Percentiles rank a stretch among this genome's conserved stretches.
Evolutionary conservation across 495 filamentous ascomycete species (phyloP).

Genomic region (Aspergillus campestris): DNA sequence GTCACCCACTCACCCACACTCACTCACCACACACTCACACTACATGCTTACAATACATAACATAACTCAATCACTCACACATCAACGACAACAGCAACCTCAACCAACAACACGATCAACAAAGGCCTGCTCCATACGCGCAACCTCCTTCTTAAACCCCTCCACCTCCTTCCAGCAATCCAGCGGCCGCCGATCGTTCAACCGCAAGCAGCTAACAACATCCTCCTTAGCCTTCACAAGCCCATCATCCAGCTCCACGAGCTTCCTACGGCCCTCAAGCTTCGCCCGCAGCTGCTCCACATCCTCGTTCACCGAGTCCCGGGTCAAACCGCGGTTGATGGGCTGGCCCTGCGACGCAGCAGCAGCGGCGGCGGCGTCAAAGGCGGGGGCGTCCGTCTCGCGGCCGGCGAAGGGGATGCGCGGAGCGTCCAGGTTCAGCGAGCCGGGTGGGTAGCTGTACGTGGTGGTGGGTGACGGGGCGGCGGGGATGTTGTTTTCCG

Average conservation of each 20-base stretch:
- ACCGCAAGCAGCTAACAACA: slow-evolving; percentile 73
- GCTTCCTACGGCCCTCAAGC: slow-evolving; percentile 65
- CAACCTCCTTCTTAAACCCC: slow-evolving; percentile 78
- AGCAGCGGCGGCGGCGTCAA: slow-evolving; percentile 6
- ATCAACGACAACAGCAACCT: background rate
- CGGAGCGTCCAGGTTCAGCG: slow-evolving; percentile 39
- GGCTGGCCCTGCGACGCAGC: slow-evolving; percentile 11
- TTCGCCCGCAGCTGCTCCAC: slow-evolving; percentile 65
- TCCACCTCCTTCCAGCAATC: slow-evolving; percentile 96
- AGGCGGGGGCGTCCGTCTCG: slow-evolving; percentile 23
- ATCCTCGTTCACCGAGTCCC: slow-evolving; percentile 51
- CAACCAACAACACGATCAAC: slow-evolving; percentile 71
- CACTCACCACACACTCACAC: too few species aligned
- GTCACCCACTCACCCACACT: too few species aligned
- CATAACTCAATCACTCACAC: slow-evolving; percentile 11
- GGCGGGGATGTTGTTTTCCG: slow-evolving; percentile 10
- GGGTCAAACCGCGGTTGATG: slow-evolving; percentile 38
- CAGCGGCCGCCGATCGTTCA: slow-evolving; percentile 81
- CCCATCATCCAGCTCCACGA: slow-evolving; percentile 54
- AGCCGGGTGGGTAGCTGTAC: slow-evolving; percentile 32
- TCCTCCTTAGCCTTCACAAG: slow-evolving; percentile 67
- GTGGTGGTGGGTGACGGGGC: slow-evolving; percentile 22
- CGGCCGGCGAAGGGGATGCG: slow-evolving; percentile 41
- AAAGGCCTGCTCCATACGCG: slow-evolving; percentile 74
- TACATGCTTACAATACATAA: slow-evolving; percentile 3